Evolutionary conservation across 805 yeast species (phyloP), one percentile per base, ranked within the genome.

Genomic region (Clavispora carvajalis): DNA sequence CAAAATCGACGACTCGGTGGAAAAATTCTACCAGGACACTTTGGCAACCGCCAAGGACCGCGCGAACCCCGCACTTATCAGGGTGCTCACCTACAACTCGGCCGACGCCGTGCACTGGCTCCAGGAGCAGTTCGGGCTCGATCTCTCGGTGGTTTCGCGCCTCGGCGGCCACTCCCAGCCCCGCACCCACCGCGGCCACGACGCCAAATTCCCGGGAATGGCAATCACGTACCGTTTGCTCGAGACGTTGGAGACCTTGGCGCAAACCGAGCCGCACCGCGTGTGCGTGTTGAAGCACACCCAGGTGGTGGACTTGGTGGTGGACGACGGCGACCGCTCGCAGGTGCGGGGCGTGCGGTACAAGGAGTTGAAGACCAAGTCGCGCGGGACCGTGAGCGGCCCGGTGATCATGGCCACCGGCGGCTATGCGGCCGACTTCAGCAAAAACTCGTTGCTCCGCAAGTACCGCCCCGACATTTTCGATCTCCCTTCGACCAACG

Each of bases 91-190:
- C 1, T 62, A 71, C 41, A 78, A 82, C 33, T 80, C 88, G 2
- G 78, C 76, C 5, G 73, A 69, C 33, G 90, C 93, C 0, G 73
- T 86, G 36, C 76, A 76, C 36, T 86, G 95, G 91, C 69, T 86
- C 38, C 83, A 82, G 49, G 71, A 74, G 22, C 74, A 71, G 4
- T 78, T 85, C 50, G 73, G 69, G 6, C 62, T 85, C 37, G 85
- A 81, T 51, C 63, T 86, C 41, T 73, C 84, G 7, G 67, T 80
- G 12, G 83, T 86, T 10, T 74, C 86, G n/a, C 76, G 85, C 51
- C 61, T 86, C 33, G 95, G 95, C 21, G 95, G 95, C 3, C 95
- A 86, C 55, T 80, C 89, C 1, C 77, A 72, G 37, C 80, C 87
- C 16, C 71, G 95, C 58, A 86, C 95, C 1, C 95, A 86, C 58